phyloP scores from a whole-genome alignment of 108 stramenopile genomes.

The Mayamaea pseudoterrestris region DNA sequence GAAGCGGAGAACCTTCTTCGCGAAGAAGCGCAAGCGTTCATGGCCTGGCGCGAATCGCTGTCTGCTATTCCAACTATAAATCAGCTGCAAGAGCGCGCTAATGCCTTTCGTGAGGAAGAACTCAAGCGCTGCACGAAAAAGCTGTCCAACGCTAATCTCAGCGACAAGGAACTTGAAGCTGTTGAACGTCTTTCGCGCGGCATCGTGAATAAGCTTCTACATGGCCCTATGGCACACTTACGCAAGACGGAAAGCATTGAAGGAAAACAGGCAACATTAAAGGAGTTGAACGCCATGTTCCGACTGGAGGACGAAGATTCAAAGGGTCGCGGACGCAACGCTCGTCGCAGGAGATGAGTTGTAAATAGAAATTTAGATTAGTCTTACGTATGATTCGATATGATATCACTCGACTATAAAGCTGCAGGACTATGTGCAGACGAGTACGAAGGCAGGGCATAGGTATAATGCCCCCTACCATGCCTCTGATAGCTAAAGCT shows the following conservation, averaged over 20 bases:
- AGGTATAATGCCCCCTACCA: no score
- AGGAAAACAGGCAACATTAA: constrained; percentile 72
- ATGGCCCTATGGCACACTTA: constrained; percentile 95
- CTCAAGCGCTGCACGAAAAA: constrained; percentile 80
- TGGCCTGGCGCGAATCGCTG: constrained; percentile 88
- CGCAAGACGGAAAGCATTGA: constrained; percentile 80
- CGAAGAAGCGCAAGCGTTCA: constrained; percentile 83
- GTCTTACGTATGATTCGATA: neutral
- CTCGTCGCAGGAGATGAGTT: neutral
- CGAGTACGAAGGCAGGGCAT: constrained; percentile 13
- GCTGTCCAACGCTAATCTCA: constrained; percentile 77
- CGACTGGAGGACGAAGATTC: constrained; percentile 66
- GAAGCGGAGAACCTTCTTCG: constrained; percentile 86
- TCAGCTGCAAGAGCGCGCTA: constrained; percentile 90
- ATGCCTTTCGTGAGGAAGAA: constrained; percentile 86
- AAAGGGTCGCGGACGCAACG: constrained; percentile 15
- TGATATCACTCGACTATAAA: neutral
- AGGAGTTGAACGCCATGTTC: constrained; percentile 91
- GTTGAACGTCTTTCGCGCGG: constrained; percentile 90
- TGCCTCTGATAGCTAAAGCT: constrained; percentile 7
- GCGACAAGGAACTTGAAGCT: constrained; percentile 86
- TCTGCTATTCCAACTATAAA: constrained; percentile 93
- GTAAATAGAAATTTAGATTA: neutral
- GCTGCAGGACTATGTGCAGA: neutral
- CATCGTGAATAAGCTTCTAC: constrained; percentile 96